These are phyloP conservation scores for Balamuthia mandrillaris DNA, from an alignment of 208 protist species.

Conservation along the genomic window DNA sequence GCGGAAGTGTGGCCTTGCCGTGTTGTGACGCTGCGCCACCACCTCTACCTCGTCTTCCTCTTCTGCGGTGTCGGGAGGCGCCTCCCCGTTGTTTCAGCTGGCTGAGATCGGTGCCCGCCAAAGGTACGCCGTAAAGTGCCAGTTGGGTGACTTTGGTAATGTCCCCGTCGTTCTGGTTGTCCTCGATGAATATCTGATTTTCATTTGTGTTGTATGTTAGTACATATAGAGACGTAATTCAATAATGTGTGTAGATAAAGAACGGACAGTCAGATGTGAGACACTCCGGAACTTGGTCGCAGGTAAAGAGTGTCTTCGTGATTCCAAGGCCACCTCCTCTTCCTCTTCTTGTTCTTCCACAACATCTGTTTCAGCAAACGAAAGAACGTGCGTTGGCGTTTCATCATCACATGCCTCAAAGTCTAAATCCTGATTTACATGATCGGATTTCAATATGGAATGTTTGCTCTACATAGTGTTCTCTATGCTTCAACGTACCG, in stretches of 20 bases:
- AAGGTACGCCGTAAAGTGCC: background rate
- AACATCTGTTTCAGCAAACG: background rate
- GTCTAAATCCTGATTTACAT: background rate
- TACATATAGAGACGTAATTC: background rate
- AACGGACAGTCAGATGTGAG: background rate
- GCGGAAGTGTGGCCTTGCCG: too few species aligned
- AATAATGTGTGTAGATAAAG: background rate
- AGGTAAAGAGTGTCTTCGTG: background rate
- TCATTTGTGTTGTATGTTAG: too few species aligned
- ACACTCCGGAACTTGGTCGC: conserved; percentile 5
- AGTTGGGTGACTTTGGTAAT: background rate
- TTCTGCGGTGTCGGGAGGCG: background rate
- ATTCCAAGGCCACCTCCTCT: background rate
- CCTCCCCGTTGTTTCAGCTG: conserved; percentile 11
- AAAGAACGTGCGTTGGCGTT: background rate
- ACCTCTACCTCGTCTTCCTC: background rate
- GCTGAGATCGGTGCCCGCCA: background rate
- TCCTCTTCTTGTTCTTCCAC: background rate
- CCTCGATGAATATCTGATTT: conserved; percentile 1
- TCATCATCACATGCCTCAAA: background rate
- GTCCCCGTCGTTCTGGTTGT: background rate
- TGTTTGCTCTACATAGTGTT: too few species aligned
- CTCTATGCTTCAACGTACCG: background rate
- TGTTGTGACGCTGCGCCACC: too few species aligned
- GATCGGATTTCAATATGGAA: too few species aligned